Evolutionary conservation across 192 early-diverging fungal genomes (phyloP), one percentile per base, ranked within the genome.

Genomic region (Backusella sp.): DNA sequence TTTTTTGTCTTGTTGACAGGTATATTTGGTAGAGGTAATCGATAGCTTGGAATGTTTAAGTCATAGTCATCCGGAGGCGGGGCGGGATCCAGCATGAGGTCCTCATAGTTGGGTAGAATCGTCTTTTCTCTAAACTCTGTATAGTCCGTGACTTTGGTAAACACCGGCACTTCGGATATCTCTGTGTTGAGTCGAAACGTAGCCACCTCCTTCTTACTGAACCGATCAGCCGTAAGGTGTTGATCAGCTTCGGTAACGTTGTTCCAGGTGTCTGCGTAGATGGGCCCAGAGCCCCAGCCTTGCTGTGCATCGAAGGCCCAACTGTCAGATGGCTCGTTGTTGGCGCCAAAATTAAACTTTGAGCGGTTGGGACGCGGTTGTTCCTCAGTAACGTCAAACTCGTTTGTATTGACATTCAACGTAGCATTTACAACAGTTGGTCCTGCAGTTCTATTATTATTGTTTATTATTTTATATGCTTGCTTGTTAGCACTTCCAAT

Each of bases 1-100:
- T 52, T 76, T 35, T 81, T 73, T 8, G 76, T 65, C 30, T 76
- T 77, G 70, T 88, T 88, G n/a, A 85, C 62, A 1, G 86, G 83
- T n/a, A 88, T 75, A 12, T 84, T 76, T 8, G 85, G 84, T 23
- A 83, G n/a, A 6, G 67, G 65, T 5, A 14, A 17, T 56, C 34
- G 28, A 52, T 56, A 34, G 26, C 26, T 37, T n/a, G n/a, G 21
- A n/a, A 39, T 42, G 3, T 56, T 37, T 35, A 19, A 28, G 36
- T 30, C 12, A 68, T 28, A 21, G 42, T 56, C 21, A 52, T 66
- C n/a, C n/a, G 26, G 15, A 34, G 46, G 68, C 17, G 49, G 56
- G 6, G 36, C 46, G 7, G 62, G 68, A n/a, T 30, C 56, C 1
- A 37, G 26, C 66, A 84, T 59, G 2, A 83, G 28, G 8, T 83